Conservation (phyloP, 306 rosid genomes). For the Casuarina glauca region DNA sequence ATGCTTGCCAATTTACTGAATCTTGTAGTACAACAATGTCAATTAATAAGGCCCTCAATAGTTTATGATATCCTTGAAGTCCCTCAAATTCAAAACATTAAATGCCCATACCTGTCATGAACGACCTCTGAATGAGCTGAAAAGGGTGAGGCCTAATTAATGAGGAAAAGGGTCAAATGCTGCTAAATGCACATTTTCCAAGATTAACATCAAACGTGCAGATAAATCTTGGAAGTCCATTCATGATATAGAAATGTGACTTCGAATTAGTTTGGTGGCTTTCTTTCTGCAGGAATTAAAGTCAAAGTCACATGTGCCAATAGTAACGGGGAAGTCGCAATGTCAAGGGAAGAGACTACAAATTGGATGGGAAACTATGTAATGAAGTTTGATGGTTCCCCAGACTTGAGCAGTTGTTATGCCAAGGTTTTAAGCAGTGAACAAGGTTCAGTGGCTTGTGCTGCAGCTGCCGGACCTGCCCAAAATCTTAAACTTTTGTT, state of each 20-base stretch:
- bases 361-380: constrained; percentile 73
- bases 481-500: constrained; percentile 69
- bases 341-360: constrained; percentile 81
- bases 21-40: too few species aligned
- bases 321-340: constrained; percentile 53
- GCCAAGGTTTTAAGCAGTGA: constrained; percentile 54
- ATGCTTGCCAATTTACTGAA: too few species aligned
- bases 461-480: constrained; percentile 59
- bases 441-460: constrained; percentile 53
- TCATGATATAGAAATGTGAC: not conserved
- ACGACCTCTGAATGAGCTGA: not conserved
- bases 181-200: too few species aligned
- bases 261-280: not conserved
- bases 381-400: constrained; percentile 69
- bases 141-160: not conserved
- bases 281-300: constrained; percentile 58
- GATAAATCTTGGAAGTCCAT: not conserved
- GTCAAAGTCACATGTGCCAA: constrained; percentile 66
- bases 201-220: not conserved
- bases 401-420: constrained; percentile 63
- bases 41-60: too few species aligned
- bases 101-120: not conserved
- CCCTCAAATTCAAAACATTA: too few species aligned
- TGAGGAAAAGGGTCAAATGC: not conserved
- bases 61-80: too few species aligned